Evolutionary conservation across 768 basidiomycete genomes (phyloP), one percentile per base, ranked within the genome.

Genomic region (Psilocybe subaeruginosa): DNA sequence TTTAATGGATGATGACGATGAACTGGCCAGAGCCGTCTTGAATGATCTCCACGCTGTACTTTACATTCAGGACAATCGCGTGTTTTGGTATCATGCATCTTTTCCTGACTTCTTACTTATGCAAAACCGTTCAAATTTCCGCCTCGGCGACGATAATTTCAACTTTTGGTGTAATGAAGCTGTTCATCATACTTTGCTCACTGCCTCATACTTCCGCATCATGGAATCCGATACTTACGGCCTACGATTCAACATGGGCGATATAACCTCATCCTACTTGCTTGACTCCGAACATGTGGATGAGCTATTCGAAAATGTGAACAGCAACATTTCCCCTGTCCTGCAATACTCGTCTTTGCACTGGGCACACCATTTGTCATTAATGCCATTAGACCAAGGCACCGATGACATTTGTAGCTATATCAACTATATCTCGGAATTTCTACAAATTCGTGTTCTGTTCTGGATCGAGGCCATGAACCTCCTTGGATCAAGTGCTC

Each of bases 381-480:
- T 9, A 35, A 35, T 31, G 17, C n/a, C 48, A n/a, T 23, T 11
- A 17, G 0, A 17, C 1, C 51, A 31, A 14, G 19, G 45, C 8
- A 5, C n/a, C 46, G 56, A 48, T 27, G 16, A 33, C 54, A 54
- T 59, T n/a, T 41, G 50, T 54, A 31, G 11, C 19, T 48, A 17
- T 29, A 58, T 66, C 27, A 19, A 19, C 19, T 19, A 19, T 19
- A 19, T 19, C 19, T 16, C 54, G 14, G 23, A 68, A 0, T 66
- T 69, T 16, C 58, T 69, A 29, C 19, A 37, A 27, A 35, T 71
- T 30, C 60, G 49, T 50, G 61, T 66, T 3, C 61, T 71, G 4
- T 68, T 71, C 57, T 71, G 69, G 70, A 69, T 70, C 37, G 69
- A 71, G 56, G 65, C 66, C n/a, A 71, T 71, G 70, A 68, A 69